These are phyloP conservation scores for Persicaria maculosa DNA, from an alignment of 148 eudicot genomes.

Conservation along the genomic window DNA sequence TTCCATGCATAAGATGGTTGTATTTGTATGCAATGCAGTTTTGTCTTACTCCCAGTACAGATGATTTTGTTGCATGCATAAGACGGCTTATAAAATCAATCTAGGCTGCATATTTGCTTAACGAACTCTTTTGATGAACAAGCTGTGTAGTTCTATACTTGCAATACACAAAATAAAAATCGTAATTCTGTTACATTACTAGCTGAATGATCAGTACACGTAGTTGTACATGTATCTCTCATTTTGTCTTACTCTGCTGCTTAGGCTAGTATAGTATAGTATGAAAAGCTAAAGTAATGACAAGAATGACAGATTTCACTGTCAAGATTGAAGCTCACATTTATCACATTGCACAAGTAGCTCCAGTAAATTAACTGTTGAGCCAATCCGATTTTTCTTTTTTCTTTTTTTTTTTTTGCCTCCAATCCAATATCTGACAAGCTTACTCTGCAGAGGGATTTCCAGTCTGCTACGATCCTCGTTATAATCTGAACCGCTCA, in stretches of 20 bases:
- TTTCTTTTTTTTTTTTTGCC: not conserved
- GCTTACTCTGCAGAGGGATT: slow-evolving; percentile 28
- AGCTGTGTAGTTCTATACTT: too few species aligned
- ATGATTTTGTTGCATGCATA: not conserved
- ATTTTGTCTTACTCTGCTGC: not conserved
- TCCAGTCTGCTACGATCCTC: slow-evolving; percentile 20
- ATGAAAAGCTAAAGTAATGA: not conserved
- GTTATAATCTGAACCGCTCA: slow-evolving; percentile 28
- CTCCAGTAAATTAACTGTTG: not conserved
- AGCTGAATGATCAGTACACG: not conserved
- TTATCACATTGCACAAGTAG: not conserved
- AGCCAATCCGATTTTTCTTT: not conserved
- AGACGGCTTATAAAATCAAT: not conserved
- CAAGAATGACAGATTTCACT: not conserved
- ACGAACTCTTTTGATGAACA: not conserved
- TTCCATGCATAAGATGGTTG: not conserved
- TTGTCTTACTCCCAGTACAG: not conserved
- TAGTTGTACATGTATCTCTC: not conserved
- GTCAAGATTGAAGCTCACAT: not conserved
- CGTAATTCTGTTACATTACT: not conserved
- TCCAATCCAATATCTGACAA: not conserved
- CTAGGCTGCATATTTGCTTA: not conserved
- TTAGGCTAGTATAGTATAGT: not conserved
- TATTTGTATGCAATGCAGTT: not conserved
- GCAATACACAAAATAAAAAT: too few species aligned